Conservation (phyloP, 2,329 filamentous ascomycete species). For the Beauveria pseudobassiana region DNA sequence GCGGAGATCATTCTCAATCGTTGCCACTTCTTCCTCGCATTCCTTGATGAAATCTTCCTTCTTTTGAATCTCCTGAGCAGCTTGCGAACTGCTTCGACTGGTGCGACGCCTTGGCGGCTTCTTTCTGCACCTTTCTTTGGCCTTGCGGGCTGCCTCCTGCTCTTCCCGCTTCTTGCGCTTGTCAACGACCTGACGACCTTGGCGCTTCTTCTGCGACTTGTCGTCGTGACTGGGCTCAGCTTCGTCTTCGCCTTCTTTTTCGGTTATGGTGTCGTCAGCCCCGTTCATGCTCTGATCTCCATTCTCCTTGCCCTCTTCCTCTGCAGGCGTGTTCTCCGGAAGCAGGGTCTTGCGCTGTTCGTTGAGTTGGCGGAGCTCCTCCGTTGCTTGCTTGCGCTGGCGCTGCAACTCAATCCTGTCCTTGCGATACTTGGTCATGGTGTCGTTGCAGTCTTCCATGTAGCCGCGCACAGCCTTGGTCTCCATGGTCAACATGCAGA, state of each 20-base stretch:
- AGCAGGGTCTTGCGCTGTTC: constrained; percentile 66
- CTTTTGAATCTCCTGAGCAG: constrained; percentile 80
- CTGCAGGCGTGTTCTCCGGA: constrained; percentile 63
- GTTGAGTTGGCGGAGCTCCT: constrained; percentile 63
- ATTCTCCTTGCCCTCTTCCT: constrained; percentile 40
- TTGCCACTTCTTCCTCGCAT: constrained; percentile 77
- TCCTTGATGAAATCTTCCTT: constrained; percentile 73
- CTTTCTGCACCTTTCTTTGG: constrained; percentile 63
- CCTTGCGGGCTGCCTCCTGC: constrained; percentile 66
- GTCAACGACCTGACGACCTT: constrained; percentile 52
- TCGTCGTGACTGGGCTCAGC: constrained; percentile 66
- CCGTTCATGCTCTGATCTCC: constrained; percentile 56
- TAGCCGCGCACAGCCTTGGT: constrained; percentile 82
- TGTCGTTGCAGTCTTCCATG: constrained; percentile 85
- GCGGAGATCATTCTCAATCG: constrained; percentile 83
- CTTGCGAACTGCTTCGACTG: constrained; percentile 83
- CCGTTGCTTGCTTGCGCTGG: constrained; percentile 60
- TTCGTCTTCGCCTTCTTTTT: constrained; percentile 44
- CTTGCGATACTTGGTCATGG: constrained; percentile 92
- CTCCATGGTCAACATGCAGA: constrained; percentile 77
- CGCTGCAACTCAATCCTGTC: constrained; percentile 91
- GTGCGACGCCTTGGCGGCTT: constrained; percentile 53
- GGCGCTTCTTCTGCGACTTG: constrained; percentile 41
- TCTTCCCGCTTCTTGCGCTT: constrained; percentile 72
- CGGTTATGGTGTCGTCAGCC: constrained; percentile 51